Percentiles rank a stretch among this genome's conserved stretches.
phyloP scores from a whole-genome alignment of 2,329 filamentous ascomycete genomes.

The Penicillium decumbens region DNA sequence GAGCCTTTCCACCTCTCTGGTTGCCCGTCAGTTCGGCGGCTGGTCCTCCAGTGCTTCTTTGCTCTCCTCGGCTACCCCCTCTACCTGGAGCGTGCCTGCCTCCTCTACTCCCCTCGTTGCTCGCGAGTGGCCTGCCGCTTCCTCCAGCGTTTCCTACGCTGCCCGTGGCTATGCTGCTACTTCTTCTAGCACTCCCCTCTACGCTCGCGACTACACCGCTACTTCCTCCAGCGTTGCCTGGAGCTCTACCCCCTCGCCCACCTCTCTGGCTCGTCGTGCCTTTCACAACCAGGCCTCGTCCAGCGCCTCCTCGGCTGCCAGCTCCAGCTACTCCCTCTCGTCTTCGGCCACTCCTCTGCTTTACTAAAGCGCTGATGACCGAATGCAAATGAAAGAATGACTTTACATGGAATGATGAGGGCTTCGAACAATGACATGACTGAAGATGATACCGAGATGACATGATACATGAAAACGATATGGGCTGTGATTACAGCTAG shows the following conservation, averaged over 20 bases:
- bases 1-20: constrained; percentile 4
- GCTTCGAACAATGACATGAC: constrained; percentile 5
- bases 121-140: not conserved
- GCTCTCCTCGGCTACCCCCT: constrained; percentile 2
- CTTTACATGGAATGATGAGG: constrained; percentile 7
- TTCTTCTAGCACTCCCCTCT: not conserved
- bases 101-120: constrained; percentile 1
- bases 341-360: constrained; percentile 9
- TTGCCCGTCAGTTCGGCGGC: constrained; percentile 10
- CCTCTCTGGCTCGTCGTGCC: constrained; percentile 7
- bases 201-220: not conserved
- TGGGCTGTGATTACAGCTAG: not conserved
- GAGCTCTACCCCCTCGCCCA: not conserved
- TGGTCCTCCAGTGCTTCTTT: constrained; percentile 2
- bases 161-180: not conserved
- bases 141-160: not conserved
- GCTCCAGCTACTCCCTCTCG: constrained; percentile 8
- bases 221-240: not conserved
- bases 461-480: constrained; percentile 3
- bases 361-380: constrained; percentile 9
- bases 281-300: constrained; percentile 1
- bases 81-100: not conserved
- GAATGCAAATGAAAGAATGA: not conserved
- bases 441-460: constrained; percentile 9
- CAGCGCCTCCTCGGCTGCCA: constrained; percentile 10